Conservation (phyloP, 208 protist genomes). For the Eutreptiella sp. region DNA sequence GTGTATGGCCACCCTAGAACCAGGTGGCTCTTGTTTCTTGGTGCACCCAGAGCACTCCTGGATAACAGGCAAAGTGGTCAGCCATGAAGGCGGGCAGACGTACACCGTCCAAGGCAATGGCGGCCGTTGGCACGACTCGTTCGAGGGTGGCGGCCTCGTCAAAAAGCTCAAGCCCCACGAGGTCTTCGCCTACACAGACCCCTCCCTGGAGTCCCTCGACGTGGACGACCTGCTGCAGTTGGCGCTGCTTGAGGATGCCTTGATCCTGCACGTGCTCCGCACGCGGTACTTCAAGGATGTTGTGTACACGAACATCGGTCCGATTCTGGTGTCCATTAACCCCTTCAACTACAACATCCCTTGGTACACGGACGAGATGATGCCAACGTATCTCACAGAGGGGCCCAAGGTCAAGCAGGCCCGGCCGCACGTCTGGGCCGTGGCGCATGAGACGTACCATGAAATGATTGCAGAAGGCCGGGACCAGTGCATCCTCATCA, state of each 20-base stretch:
- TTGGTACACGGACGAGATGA: conserved; percentile 40
- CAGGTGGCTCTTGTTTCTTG: too few relatives aligned
- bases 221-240: conserved; percentile 26
- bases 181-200: too few relatives aligned
- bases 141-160: too few relatives aligned
- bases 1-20: too few relatives aligned
- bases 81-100: too few relatives aligned
- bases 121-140: too few relatives aligned
- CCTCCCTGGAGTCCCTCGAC: neutral
- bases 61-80: too few relatives aligned
- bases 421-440: conserved; percentile 43
- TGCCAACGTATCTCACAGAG: conserved; percentile 38
- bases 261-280: conserved; percentile 33
- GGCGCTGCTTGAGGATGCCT: conserved; percentile 39
- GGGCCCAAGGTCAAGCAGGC: conserved; percentile 35
- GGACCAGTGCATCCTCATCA: conserved; percentile 44
- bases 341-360: conserved; percentile 49
- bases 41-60: too few relatives aligned
- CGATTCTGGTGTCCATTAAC: conserved; percentile 44
- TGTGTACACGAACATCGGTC: conserved; percentile 48
- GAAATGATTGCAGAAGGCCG: conserved; percentile 31
- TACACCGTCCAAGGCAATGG: too few relatives aligned
- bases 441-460: conserved; percentile 44
- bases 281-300: conserved; percentile 44
- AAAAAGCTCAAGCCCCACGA: too few relatives aligned